These are phyloP conservation scores for Neurospora sp. DNA, from an alignment of 495 filamentous ascomycete species.

Conservation along the genomic window DNA sequence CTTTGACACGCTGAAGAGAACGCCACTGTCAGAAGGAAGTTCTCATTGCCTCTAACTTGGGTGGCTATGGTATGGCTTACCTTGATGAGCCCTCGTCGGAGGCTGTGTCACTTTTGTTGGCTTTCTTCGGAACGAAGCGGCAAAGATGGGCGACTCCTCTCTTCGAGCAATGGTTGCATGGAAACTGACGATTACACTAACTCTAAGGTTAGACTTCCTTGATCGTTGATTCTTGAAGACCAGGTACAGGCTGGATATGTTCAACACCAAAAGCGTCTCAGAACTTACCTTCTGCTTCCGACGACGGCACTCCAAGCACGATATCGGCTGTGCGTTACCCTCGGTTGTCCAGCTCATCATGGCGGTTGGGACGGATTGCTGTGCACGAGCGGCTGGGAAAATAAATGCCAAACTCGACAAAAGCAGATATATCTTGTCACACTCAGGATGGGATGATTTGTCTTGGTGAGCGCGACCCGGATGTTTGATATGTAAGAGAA, in stretches of 20 bases:
- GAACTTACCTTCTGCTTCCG: constrained; percentile 33
- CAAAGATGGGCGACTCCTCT: constrained; percentile 31
- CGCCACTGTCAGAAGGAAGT: constrained; percentile 1
- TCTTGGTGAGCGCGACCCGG: background rate
- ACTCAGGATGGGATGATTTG: constrained; percentile 1
- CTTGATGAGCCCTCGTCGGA: constrained; percentile 8
- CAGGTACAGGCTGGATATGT: background rate
- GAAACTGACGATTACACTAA: constrained; percentile 34
- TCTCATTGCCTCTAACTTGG: background rate
- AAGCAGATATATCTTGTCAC: background rate
- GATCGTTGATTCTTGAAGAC: background rate
- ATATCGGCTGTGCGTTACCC: constrained; percentile 3
- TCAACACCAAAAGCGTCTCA: background rate
- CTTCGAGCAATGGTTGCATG: constrained; percentile 34
- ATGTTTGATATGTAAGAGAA: background rate
- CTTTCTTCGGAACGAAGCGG: constrained; percentile 20
- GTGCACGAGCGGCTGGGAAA: background rate
- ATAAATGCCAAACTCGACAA: background rate
- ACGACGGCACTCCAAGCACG: constrained; percentile 32
- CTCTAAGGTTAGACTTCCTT: constrained; percentile 4
- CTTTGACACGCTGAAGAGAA: constrained; percentile 6
- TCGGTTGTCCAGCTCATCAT: background rate
- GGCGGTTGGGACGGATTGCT: background rate
- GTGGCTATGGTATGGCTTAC: constrained; percentile 2
- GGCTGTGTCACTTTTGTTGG: constrained; percentile 7